phyloP scores from a whole-genome alignment of 2,329 filamentous ascomycete genomes.

The Byssochlamys sp. region DNA sequence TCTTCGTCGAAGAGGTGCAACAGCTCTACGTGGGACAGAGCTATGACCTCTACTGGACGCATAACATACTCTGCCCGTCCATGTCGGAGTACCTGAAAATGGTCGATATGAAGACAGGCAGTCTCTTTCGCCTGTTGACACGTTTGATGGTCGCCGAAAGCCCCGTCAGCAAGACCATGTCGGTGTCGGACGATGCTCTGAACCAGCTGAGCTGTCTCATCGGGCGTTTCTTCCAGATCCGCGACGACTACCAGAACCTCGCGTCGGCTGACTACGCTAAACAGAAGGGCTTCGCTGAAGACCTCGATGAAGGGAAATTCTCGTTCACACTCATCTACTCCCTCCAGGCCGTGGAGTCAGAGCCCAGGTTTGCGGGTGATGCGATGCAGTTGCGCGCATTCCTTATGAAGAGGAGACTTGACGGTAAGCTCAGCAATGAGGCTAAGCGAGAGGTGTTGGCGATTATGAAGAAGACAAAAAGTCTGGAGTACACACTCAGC shows the following conservation, averaged over 20 bases:
- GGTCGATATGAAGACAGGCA: slow-evolving; percentile 17
- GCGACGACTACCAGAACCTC: slow-evolving; percentile 17
- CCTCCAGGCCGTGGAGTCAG: too few relatives aligned
- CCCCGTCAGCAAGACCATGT: too few relatives aligned
- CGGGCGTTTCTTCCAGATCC: slow-evolving; percentile 16
- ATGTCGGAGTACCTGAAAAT: slow-evolving; percentile 16
- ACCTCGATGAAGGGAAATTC: slow-evolving; percentile 33
- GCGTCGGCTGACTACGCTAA: slow-evolving; percentile 16
- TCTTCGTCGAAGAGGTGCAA: slow-evolving; percentile 14
- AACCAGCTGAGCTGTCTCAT: slow-evolving; percentile 3
- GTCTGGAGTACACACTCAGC: too few relatives aligned
- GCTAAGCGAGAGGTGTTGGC: too few relatives aligned
- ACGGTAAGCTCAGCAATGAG: too few relatives aligned
- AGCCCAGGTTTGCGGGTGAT: too few relatives aligned
- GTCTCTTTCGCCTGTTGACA: slow-evolving; percentile 13
- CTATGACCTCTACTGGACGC: slow-evolving; percentile 13
- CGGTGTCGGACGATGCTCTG: too few relatives aligned
- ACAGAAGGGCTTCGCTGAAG: slow-evolving; percentile 31
- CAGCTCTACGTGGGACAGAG: slow-evolving; percentile 11
- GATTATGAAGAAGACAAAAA: too few relatives aligned
- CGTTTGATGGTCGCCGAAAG: slow-evolving; percentile 8
- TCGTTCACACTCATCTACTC: too few relatives aligned
- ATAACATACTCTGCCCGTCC: slow-evolving; percentile 11
- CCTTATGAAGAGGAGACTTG: too few relatives aligned
- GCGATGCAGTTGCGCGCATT: too few relatives aligned